These are phyloP conservation scores for Phellopilus nigrolimitatus DNA, from an alignment of 1,284 basidiomycete species.

Conservation along the genomic window DNA sequence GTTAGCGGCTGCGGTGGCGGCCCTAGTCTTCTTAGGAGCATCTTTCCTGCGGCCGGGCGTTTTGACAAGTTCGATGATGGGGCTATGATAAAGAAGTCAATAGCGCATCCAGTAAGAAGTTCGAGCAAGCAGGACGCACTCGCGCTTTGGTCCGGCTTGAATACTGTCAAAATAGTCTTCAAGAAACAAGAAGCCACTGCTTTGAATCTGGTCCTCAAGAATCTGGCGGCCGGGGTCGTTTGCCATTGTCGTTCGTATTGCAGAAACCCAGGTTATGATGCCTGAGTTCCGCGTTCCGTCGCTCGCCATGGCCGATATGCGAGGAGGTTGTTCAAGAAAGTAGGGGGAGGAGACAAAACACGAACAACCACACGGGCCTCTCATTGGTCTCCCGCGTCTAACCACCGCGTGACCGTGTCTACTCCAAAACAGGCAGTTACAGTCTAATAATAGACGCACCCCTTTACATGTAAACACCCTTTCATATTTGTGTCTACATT, in stretches of 20 bases:
- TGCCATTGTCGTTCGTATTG: conserved; percentile 61
- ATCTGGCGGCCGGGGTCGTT: conserved; percentile 64
- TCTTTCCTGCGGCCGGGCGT: conserved; percentile 70
- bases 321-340: conserved; percentile 2
- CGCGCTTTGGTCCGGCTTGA: conserved; percentile 55
- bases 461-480: neutral
- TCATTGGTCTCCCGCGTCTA: too few relatives aligned
- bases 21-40: conserved; percentile 45
- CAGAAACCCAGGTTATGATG: conserved; percentile 56
- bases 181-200: conserved; percentile 70
- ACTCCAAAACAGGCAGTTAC: neutral
- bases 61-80: conserved; percentile 76
- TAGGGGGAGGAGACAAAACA: neutral
- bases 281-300: conserved; percentile 22
- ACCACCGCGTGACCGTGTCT: conserved; percentile 10
- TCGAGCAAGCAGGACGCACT: conserved; percentile 38
- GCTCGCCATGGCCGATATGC: conserved; percentile 5
- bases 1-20: conserved; percentile 36
- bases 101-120: neutral
- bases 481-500: too few relatives aligned
- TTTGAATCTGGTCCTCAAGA: conserved; percentile 68
- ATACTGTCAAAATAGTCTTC: conserved; percentile 74
- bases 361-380: conserved; percentile 7
- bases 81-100: conserved; percentile 34
- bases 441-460: neutral